Conservation (phyloP, 805 yeast genomes). For the Metschnikowia matae region DNA sequence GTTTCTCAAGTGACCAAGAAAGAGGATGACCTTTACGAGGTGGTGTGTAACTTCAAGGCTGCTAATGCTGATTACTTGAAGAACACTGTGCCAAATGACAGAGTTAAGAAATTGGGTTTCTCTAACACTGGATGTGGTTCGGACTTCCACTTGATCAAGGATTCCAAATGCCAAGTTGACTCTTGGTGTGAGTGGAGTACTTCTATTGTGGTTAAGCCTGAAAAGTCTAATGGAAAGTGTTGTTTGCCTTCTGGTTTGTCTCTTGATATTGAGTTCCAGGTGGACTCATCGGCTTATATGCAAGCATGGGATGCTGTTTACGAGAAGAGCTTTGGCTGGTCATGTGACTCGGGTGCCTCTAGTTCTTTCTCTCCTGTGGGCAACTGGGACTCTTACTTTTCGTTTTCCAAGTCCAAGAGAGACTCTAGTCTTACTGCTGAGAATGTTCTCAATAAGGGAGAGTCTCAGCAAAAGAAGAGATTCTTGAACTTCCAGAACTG, state of each 20-base stretch:
- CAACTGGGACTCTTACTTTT: constrained; percentile 1
- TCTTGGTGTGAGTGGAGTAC: constrained; percentile 9
- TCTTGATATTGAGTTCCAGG: constrained; percentile 3
- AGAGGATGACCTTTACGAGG: constrained; percentile 5
- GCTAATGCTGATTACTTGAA: constrained; percentile 4
- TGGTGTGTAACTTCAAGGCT: constrained; percentile 7
- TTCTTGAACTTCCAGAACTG: constrained; percentile 1
- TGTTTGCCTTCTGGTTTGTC: constrained; percentile 8
- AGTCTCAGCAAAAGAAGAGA: constrained; percentile 5
- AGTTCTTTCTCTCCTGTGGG: background rate
- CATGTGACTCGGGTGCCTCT: background rate
- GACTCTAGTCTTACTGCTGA: constrained; percentile 4
- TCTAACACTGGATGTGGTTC: constrained; percentile 6
- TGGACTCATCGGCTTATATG: background rate
- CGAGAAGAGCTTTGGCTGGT: constrained; percentile 2
- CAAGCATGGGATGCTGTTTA: constrained; percentile 5
- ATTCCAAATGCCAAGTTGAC: background rate
- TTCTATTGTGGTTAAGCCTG: constrained; percentile 6
- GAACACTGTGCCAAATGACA: background rate
- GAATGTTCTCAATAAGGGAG: background rate
- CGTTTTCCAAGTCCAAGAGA: constrained; percentile 2
- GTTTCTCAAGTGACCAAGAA: constrained; percentile 3
- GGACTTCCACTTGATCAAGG: constrained; percentile 6
- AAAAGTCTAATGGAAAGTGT: constrained; percentile 6
- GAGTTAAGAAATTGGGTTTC: constrained; percentile 3